Evolutionary conservation across 2,329 filamentous ascomycete genomes (phyloP).

Genomic region (Metarhizium humberi): DNA sequence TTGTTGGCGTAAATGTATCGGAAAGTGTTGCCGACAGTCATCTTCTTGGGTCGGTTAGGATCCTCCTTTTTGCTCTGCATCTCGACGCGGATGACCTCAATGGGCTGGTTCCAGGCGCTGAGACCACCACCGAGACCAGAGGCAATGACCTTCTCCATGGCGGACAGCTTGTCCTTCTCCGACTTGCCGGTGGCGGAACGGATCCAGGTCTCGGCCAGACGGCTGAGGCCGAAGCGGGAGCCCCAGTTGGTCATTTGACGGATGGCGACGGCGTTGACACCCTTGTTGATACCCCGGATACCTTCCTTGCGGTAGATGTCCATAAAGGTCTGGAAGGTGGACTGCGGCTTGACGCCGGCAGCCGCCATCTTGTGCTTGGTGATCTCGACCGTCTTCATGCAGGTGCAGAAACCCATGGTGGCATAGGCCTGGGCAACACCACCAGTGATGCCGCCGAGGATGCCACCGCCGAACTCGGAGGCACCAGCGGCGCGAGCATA

Average conservation of each 20-base stretch:
- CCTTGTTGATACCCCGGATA: constrained; percentile 92
- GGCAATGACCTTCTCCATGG: constrained; percentile 81
- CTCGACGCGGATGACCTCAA: constrained; percentile 98
- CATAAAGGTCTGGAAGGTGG: constrained; percentile 93
- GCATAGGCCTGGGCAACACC: constrained; percentile 97
- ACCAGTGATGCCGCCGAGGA: constrained; percentile 82
- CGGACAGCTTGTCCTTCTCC: constrained; percentile 65
- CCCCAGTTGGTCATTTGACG: constrained; percentile 99
- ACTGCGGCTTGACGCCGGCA: constrained; percentile 71
- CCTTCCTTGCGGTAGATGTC: constrained; percentile 93
- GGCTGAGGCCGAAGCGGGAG: constrained; percentile 85
- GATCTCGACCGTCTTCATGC: constrained; percentile 99
- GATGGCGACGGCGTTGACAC: constrained; percentile 97
- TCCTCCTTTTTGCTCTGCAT: constrained; percentile 99
- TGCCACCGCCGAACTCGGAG: constrained; percentile 78
- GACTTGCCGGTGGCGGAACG: constrained; percentile 70
- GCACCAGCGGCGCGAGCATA: constrained; percentile 78
- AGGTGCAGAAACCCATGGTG: constrained; percentile 99
- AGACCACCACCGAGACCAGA: constrained; percentile 85
- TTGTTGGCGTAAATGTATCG: constrained; percentile 86
- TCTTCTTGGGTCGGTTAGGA: constrained; percentile 96
- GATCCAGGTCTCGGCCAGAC: constrained; percentile 85
- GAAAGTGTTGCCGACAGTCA: constrained; percentile 84
- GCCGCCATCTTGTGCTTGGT: constrained; percentile 94
- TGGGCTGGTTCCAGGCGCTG: constrained; percentile 98